A percentile compares a stretch with the other conserved stretches of the same genome.
These are phyloP conservation scores for Pleurotus cornucopiae DNA, from an alignment of 768 basidiomycete species.

Conservation along the genomic window DNA sequence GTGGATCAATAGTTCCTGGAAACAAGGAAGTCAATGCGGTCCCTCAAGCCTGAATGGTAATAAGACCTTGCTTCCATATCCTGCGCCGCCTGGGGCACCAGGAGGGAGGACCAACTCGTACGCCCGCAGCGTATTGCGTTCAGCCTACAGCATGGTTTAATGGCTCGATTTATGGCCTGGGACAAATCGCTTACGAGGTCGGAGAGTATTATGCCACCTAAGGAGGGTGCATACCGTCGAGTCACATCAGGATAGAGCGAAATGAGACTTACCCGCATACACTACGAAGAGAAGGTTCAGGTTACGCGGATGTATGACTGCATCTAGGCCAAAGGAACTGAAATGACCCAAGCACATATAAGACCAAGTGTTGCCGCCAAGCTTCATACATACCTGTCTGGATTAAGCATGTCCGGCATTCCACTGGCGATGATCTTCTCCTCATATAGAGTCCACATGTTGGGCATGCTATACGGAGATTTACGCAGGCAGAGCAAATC, in stretches of 20 bases:
- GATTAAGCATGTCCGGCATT: constrained; percentile 27
- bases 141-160: constrained; percentile 25
- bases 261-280: constrained; percentile 55
- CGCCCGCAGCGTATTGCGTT: constrained; percentile 48
- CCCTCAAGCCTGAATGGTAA: not conserved
- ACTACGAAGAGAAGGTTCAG: constrained; percentile 69
- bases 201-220: constrained; percentile 58
- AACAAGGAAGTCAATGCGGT: not conserved
- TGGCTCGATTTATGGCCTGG: not conserved
- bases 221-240: too few relatives aligned
- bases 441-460: constrained; percentile 73
- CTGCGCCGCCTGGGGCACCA: constrained; percentile 77
- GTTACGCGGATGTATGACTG: constrained; percentile 67
- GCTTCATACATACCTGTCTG: constrained; percentile 28
- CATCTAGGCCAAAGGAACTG: constrained; percentile 54
- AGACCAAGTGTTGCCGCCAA: not conserved
- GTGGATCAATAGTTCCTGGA: constrained; percentile 64
- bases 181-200: constrained; percentile 43
- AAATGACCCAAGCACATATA: constrained; percentile 4
- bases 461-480: constrained; percentile 66
- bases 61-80: constrained; percentile 53
- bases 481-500: constrained; percentile 67
- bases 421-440: constrained; percentile 43
- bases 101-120: constrained; percentile 73
- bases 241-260: too few relatives aligned